A percentile compares a stretch with the other conserved stretches of the same genome.
Evolutionary conservation across 352 stramenopile genomes (phyloP).

Genomic region (Pythium brassicae): DNA sequence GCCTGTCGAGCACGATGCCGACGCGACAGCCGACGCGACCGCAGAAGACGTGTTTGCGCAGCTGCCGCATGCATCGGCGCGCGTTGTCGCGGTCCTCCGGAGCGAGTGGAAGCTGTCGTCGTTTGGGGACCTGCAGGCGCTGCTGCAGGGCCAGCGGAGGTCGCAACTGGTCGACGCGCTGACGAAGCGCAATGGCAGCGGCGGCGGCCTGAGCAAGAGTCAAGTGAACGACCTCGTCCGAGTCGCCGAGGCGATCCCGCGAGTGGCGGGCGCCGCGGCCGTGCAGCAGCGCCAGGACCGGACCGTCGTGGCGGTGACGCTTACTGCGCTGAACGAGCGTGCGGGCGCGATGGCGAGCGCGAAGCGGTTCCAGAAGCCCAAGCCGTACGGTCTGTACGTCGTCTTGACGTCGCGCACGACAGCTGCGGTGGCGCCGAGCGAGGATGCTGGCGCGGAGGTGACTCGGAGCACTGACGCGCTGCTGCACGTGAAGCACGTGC

Average conservation of each 20-base stretch:
- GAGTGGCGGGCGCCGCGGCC: slow-evolving; percentile 23
- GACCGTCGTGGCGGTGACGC: slow-evolving; percentile 28
- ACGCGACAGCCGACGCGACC: background rate
- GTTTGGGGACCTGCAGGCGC: slow-evolving; percentile 30
- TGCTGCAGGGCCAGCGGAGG: slow-evolving; percentile 27
- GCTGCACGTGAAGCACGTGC: slow-evolving; percentile 60
- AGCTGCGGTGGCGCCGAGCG: background rate
- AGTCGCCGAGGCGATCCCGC: slow-evolving; percentile 39
- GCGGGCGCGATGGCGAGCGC: slow-evolving; percentile 26
- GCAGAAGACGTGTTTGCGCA: slow-evolving; percentile 28
- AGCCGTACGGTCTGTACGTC: slow-evolving; percentile 72
- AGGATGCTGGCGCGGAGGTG: background rate
- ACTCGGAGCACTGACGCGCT: slow-evolving; percentile 23
- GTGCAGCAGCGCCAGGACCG: slow-evolving; percentile 21
- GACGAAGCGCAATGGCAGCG: slow-evolving; percentile 13
- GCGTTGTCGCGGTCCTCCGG: slow-evolving; percentile 24
- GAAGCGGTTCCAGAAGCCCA: slow-evolving; percentile 52
- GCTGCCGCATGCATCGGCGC: slow-evolving; percentile 34
- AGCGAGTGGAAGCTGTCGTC: slow-evolving; percentile 22
- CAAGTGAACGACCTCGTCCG: slow-evolving; percentile 42
- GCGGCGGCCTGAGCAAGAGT: slow-evolving; percentile 19
- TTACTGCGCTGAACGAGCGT: slow-evolving; percentile 30
- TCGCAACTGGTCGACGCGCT: slow-evolving; percentile 28
- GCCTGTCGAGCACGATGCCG: slow-evolving; percentile 19
- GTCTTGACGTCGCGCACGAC: slow-evolving; percentile 30